These are phyloP conservation scores for Trichosporon asahii DNA, from an alignment of 1,284 basidiomycete genomes.

Conservation along the genomic window DNA sequence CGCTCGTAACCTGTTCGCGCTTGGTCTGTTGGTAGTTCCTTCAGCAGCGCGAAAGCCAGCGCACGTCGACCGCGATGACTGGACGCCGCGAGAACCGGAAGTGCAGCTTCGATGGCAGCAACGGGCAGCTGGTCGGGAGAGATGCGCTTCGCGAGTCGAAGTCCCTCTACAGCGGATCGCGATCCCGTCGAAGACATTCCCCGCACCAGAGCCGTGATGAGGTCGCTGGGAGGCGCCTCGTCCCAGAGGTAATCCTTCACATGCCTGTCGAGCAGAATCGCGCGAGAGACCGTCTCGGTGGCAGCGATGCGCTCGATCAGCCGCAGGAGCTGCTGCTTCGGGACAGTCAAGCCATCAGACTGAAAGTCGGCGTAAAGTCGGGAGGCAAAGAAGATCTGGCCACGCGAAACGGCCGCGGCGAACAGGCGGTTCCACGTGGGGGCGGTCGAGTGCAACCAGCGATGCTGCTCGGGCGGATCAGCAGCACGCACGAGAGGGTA, in stretches of 20 bases:
- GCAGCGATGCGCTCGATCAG: constrained; percentile 33
- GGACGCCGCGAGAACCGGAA: constrained; percentile 26
- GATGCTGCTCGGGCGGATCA: not conserved
- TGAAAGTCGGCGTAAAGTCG: constrained; percentile 41
- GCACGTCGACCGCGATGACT: constrained; percentile 15
- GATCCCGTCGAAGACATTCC: constrained; percentile 26
- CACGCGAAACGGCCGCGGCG: constrained; percentile 1
- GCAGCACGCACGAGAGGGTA: constrained; percentile 21
- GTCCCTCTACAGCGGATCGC: not conserved
- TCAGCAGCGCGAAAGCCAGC: constrained; percentile 18
- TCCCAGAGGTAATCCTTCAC: constrained; percentile 40
- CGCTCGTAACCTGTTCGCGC: constrained; percentile 18
- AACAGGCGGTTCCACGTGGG: constrained; percentile 32
- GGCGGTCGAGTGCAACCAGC: not conserved
- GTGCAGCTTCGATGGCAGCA: constrained; percentile 17
- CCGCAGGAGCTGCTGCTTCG: constrained; percentile 22
- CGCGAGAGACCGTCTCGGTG: constrained; percentile 26
- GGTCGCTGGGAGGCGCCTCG: constrained; percentile 12
- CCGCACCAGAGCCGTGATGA: constrained; percentile 32
- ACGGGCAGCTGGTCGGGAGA: constrained; percentile 18
- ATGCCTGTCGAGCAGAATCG: constrained; percentile 42
- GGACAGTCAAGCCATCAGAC: constrained; percentile 32
- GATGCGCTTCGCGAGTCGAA: constrained; percentile 13
- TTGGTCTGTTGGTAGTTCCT: constrained; percentile 1
- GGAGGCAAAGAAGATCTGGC: constrained; percentile 39